phyloP scores from a whole-genome alignment of 345 rosid genomes.

The Atalantia buxifolia region DNA sequence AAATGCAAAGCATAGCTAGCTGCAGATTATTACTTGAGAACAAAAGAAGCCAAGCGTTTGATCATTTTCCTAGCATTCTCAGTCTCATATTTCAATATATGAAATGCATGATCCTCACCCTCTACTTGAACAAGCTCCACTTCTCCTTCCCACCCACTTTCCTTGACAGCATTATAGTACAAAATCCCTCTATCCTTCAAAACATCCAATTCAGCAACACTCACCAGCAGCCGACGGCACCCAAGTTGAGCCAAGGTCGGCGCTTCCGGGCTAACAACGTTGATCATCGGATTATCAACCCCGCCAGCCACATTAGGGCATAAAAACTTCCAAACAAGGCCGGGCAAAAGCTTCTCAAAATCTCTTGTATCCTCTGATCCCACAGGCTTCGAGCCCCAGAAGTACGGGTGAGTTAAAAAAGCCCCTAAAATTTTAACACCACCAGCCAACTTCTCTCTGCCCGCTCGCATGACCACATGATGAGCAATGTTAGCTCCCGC shows the following conservation, averaged over 20 bases:
- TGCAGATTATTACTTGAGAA: background rate
- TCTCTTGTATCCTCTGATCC: conserved; percentile 25
- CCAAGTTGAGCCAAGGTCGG: conserved; percentile 29
- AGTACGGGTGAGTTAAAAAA: conserved; percentile 38
- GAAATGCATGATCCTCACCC: conserved; percentile 45
- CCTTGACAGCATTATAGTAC: conserved; percentile 30
- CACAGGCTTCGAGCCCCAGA: conserved; percentile 46
- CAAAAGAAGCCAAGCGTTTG: conserved; percentile 36
- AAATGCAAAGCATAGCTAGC: too few relatives aligned
- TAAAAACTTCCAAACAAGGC: conserved; percentile 25
- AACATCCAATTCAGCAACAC: conserved; percentile 31
- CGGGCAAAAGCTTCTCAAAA: background rate
- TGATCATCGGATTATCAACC: conserved; percentile 36
- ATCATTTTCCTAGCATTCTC: conserved; percentile 27
- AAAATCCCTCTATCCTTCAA: conserved; percentile 32
- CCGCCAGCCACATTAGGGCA: conserved; percentile 27
- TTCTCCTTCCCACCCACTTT: conserved; percentile 40
- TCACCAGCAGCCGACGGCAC: conserved; percentile 33
- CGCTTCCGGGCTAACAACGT: conserved; percentile 25
- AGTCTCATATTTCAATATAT: conserved; percentile 23
- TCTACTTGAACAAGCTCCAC: conserved; percentile 27
- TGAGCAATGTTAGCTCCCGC: conserved; percentile 45
- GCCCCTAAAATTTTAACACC: conserved; percentile 30
- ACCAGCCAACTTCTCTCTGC: conserved; percentile 17
- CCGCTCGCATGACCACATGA: conserved; percentile 28